phyloP scores from a whole-genome alignment of 768 basidiomycete species.

The Lactifluus echinatus region DNA sequence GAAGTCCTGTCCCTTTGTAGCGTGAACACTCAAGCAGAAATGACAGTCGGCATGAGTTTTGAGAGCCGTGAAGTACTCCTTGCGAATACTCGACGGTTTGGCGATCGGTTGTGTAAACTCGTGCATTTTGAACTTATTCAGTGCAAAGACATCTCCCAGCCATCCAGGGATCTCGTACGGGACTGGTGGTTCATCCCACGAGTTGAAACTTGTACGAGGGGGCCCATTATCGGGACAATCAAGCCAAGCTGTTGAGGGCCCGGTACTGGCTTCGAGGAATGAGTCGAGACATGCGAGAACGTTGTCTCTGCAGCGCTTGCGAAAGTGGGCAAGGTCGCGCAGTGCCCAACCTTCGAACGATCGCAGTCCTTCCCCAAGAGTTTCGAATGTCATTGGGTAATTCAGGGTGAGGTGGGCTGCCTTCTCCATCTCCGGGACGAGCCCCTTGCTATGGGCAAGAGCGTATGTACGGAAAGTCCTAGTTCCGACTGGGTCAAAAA shows the following conservation, averaged over 20 bases:
- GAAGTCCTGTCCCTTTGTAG: background rate
- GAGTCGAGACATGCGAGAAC: background rate
- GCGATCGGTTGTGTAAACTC: background rate
- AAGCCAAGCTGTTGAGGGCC: background rate
- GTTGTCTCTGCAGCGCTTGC: background rate
- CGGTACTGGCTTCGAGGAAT: background rate
- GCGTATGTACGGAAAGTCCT: conserved; percentile 13
- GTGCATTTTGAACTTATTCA: background rate
- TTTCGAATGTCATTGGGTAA: background rate
- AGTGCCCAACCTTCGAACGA: background rate
- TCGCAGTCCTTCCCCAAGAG: background rate
- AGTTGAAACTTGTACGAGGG: too few relatives aligned
- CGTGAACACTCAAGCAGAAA: background rate
- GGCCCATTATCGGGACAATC: background rate
- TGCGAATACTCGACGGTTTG: background rate
- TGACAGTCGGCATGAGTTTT: background rate
- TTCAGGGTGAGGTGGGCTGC: background rate
- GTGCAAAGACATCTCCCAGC: background rate
- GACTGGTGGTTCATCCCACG: background rate
- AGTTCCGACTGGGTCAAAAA: background rate
- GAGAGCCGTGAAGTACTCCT: background rate
- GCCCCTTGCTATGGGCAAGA: conserved; percentile 3
- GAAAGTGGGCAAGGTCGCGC: background rate
- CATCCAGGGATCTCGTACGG: background rate
- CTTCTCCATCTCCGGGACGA: background rate